Conservation (phyloP, 768 basidiomycete species). For the Kwoniella sp. region DNA sequence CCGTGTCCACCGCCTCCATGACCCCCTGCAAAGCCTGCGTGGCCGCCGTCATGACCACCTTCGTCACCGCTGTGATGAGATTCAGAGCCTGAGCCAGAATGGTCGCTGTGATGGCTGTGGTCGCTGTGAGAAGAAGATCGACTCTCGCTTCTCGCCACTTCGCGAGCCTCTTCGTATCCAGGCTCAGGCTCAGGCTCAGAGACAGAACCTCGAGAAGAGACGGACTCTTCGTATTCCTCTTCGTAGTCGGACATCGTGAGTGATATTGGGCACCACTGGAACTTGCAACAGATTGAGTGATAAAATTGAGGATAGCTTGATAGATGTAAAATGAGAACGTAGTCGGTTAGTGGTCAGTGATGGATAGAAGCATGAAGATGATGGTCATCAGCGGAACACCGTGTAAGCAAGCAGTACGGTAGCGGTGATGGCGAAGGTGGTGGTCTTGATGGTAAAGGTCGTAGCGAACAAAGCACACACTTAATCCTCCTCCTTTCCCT, state of each 20-base stretch:
- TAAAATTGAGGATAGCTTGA: too few species aligned
- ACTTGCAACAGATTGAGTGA: not conserved
- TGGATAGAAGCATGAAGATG: too few species aligned
- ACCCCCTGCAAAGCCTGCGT: not conserved
- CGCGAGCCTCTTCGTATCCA: not conserved
- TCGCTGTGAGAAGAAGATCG: not conserved
- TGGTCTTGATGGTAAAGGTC: not conserved
- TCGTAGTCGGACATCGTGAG: constrained; percentile 13
- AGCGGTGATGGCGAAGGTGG: not conserved
- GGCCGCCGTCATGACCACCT: constrained; percentile 8
- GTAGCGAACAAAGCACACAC: not conserved
- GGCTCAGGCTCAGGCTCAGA: not conserved
- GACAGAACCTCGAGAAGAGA: not conserved
- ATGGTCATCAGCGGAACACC: too few species aligned
- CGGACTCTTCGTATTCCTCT: constrained; percentile 12
- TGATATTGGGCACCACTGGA: not conserved
- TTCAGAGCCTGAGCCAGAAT: not conserved
- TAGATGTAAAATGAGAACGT: too few species aligned
- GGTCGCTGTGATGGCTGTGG: not conserved
- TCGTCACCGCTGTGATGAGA: constrained; percentile 3
- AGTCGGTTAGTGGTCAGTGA: too few species aligned
- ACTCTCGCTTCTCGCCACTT: not conserved
- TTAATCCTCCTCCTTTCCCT: too few species aligned
- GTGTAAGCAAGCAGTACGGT: too few species aligned
- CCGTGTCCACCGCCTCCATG: too few species aligned